A percentile compares a stretch with the other conserved stretches of the same genome.
These are phyloP conservation scores for Coniferiporia sulphurascens DNA, from an alignment of 1,284 basidiomycete genomes.

Conservation along the genomic window DNA sequence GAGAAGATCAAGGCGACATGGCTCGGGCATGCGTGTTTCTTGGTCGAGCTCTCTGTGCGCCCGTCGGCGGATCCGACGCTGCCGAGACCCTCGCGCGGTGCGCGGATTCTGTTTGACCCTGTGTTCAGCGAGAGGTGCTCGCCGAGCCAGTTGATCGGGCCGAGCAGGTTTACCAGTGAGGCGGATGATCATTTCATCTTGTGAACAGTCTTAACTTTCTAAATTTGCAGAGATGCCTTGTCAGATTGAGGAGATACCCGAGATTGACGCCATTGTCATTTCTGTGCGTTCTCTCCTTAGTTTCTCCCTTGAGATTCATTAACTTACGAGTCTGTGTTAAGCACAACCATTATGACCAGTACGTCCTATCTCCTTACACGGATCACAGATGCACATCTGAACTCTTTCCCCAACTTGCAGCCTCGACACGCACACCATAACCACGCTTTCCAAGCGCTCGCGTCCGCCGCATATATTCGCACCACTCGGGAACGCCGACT, in stretches of 20 bases:
- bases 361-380: constrained; percentile 20
- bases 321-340: constrained; percentile 20
- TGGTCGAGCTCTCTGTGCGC: constrained; percentile 57
- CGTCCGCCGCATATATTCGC: constrained; percentile 54
- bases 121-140: constrained; percentile 63
- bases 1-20: constrained; percentile 61
- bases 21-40: constrained; percentile 71
- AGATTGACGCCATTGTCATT: constrained; percentile 61
- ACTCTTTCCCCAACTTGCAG: constrained; percentile 25
- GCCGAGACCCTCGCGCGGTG: constrained; percentile 39
- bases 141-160: constrained; percentile 49
- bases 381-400: neutral
- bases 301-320: neutral
- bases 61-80: neutral
- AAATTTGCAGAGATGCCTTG: constrained; percentile 46
- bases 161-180: constrained; percentile 52
- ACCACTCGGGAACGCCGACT: constrained; percentile 53
- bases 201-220: neutral
- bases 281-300: constrained; percentile 33
- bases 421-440: constrained; percentile 54
- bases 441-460: constrained; percentile 31
- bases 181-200: neutral
- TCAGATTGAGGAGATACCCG: constrained; percentile 52
- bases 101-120: constrained; percentile 69
- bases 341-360: constrained; percentile 76